phyloP scores from a whole-genome alignment of 2,329 filamentous ascomycete species.

The Clonostachys sp. region DNA sequence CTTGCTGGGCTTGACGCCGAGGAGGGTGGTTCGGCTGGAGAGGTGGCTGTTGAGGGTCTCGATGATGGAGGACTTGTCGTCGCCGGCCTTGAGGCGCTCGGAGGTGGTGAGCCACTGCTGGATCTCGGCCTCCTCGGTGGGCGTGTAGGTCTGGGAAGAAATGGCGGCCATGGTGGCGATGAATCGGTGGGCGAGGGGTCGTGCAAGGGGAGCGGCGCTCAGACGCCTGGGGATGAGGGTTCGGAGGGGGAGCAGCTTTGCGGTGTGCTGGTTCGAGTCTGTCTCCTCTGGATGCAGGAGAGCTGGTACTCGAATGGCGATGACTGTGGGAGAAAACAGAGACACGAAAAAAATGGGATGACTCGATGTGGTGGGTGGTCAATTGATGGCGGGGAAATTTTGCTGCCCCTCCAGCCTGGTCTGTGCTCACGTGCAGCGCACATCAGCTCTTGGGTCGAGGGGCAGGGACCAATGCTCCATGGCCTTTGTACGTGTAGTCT shows the following conservation, averaged over 20 bases:
- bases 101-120: conserved; percentile 83
- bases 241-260: conserved; percentile 36
- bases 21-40: conserved; percentile 79
- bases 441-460: too few relatives aligned
- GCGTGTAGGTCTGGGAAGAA: conserved; percentile 64
- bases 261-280: background rate
- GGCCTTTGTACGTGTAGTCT: too few relatives aligned
- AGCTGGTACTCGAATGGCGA: too few relatives aligned
- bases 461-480: too few relatives aligned
- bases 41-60: conserved; percentile 82
- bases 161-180: conserved; percentile 60
- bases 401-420: too few relatives aligned
- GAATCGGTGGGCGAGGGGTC: background rate
- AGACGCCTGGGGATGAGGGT: conserved; percentile 25
- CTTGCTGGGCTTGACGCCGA: conserved; percentile 84
- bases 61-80: conserved; percentile 65
- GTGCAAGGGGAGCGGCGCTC: conserved; percentile 10
- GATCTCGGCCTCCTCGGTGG: conserved; percentile 80
- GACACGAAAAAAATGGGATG: too few relatives aligned
- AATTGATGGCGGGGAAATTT: too few relatives aligned
- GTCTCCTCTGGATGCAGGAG: too few relatives aligned
- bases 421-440: too few relatives aligned
- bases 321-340: too few relatives aligned
- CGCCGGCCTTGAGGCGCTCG: conserved; percentile 57
- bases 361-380: too few relatives aligned